Percentiles rank a stretch among this genome's conserved stretches.
phyloP scores from a whole-genome alignment of 257 asterid species.

The Lycium barbarum region DNA sequence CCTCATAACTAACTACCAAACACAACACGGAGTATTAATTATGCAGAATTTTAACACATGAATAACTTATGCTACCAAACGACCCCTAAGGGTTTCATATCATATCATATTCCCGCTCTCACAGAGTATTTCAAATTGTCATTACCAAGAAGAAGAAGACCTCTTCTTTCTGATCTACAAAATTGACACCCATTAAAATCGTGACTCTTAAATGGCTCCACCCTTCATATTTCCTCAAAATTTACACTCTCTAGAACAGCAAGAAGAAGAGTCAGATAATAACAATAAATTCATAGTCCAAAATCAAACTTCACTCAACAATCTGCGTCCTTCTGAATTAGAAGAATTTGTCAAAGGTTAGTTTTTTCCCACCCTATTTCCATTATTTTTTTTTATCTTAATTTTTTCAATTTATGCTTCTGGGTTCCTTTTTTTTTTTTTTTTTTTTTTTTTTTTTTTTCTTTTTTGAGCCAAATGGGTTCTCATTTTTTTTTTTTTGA shows the following conservation, averaged over 20 bases:
- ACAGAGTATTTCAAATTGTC: too few relatives aligned
- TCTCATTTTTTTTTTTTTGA: neutral
- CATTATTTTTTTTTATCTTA: too few relatives aligned
- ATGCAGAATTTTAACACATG: too few relatives aligned
- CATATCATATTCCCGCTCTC: too few relatives aligned
- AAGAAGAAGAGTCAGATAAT: constrained; percentile 54
- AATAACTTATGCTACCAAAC: too few relatives aligned
- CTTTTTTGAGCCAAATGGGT: neutral
- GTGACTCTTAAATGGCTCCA: constrained; percentile 57
- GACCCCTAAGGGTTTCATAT: too few relatives aligned
- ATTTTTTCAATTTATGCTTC: neutral
- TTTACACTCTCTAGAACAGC: constrained; percentile 70
- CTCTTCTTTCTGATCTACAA: too few relatives aligned
- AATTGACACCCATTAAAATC: too few relatives aligned
- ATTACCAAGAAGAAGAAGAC: too few relatives aligned
- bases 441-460: neutral
- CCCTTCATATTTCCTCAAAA: constrained; percentile 74
- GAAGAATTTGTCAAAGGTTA: constrained; percentile 93
- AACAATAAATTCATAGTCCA: constrained; percentile 59
- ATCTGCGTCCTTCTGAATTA: constrained; percentile 66
- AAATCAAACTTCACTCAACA: constrained; percentile 45
- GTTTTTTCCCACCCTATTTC: constrained; percentile 24
- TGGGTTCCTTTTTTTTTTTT: neutral
- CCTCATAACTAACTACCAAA: too few relatives aligned
- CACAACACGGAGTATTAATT: too few relatives aligned